Evolutionary conservation across 176 grass and related monocot species (phyloP).

Genomic region (Oryza rufipogon): DNA sequence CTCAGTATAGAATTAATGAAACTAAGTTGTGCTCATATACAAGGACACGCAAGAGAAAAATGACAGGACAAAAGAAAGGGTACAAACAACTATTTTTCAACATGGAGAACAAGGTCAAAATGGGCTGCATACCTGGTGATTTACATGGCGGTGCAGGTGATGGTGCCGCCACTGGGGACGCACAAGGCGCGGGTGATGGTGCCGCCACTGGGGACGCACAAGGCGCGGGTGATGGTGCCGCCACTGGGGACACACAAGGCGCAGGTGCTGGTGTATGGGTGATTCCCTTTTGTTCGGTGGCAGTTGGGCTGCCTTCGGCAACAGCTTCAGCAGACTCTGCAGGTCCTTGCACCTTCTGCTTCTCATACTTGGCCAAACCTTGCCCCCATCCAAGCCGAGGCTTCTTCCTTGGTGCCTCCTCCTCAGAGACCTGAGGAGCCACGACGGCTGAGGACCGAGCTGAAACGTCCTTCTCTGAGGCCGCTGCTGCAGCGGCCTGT

Average conservation of each 20-base stretch:
- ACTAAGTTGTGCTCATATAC: neutral
- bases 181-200: no score
- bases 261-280: neutral
- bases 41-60: neutral
- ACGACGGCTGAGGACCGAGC: constrained; percentile 1
- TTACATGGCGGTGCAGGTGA: constrained; percentile 29
- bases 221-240: constrained; percentile 5
- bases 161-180: neutral
- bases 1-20: neutral
- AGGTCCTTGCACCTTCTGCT: constrained; percentile 74
- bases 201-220: no score
- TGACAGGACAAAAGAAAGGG: neutral
- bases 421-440: constrained; percentile 46
- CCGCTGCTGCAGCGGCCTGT: constrained; percentile 16
- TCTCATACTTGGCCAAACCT: constrained; percentile 97
- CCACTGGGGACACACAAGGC: constrained; percentile 9
- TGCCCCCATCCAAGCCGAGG: constrained; percentile 94
- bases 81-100: constrained; percentile 7
- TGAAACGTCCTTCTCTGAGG: constrained; percentile 42
- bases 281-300: constrained; percentile 27
- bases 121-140: constrained; percentile 37
- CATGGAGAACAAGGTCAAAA: constrained; percentile 23
- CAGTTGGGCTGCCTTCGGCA: constrained; percentile 34
- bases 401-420: constrained; percentile 75
- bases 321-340: constrained; percentile 30